These are phyloP conservation scores for Vaccinium corymbosum DNA, from an alignment of 148 eudicot genomes.

Conservation along the genomic window DNA sequence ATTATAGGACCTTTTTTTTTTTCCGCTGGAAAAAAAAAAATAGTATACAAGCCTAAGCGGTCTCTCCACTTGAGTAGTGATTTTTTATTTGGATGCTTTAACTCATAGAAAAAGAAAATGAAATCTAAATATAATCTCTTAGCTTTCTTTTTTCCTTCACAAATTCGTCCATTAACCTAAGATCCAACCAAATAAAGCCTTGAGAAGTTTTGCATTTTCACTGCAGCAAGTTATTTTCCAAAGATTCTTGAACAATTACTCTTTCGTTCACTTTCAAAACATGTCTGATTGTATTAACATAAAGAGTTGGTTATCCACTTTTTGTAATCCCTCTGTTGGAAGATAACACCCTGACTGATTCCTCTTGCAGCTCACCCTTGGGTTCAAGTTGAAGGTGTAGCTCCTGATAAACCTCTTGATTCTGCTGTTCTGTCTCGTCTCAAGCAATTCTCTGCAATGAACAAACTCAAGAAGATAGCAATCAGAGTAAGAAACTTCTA, in stretches of 20 bases:
- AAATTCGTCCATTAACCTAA: background rate
- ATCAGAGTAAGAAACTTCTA: slow-evolving; percentile 30
- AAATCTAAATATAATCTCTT: background rate
- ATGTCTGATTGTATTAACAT: background rate
- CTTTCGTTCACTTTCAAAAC: background rate
- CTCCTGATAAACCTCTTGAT: slow-evolving; percentile 47
- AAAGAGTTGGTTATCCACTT: background rate
- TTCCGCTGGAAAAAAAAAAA: background rate
- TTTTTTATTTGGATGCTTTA: background rate
- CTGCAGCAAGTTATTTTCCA: background rate
- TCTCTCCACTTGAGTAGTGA: background rate
- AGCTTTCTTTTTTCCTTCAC: background rate
- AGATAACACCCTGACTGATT: background rate
- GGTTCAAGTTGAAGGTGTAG: slow-evolving; percentile 39
- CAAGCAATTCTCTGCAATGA: slow-evolving; percentile 49
- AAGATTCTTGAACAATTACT: background rate
- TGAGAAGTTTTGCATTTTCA: background rate
- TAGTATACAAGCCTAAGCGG: background rate
- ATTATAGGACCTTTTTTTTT: background rate
- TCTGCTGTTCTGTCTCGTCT: slow-evolving; percentile 46
- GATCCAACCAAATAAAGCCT: background rate
- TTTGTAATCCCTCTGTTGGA: background rate
- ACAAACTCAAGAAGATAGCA: slow-evolving; percentile 45
- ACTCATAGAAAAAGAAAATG: background rate
- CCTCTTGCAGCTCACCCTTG: slow-evolving; percentile 42